Conservation (phyloP, 495 filamentous ascomycete genomes). For the Aspergillus bertholletiae region DNA sequence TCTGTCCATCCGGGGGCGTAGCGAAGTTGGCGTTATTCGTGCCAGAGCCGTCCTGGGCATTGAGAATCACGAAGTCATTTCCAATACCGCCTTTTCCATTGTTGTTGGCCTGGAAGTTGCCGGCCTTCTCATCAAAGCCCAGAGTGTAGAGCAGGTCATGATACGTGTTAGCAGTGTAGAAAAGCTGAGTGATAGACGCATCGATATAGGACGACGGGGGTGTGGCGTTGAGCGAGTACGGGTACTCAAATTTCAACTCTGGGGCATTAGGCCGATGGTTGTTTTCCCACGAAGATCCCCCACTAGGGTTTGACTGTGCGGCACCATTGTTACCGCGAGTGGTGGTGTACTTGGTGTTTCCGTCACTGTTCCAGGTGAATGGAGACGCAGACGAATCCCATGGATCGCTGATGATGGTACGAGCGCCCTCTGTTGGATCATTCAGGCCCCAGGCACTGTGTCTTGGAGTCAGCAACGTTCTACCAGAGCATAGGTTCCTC, state of each 20-base stretch:
- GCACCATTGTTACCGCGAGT: slow-evolving; percentile 10
- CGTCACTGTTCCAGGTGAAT: slow-evolving; percentile 13
- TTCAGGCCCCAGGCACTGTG: slow-evolving; percentile 8
- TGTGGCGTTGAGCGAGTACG: slow-evolving; percentile 1
- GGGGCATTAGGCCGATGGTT: slow-evolving; percentile 4
- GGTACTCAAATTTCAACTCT: slow-evolving; percentile 4
- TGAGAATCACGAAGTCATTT: slow-evolving; percentile 50
- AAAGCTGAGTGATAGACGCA: slow-evolving; percentile 39
- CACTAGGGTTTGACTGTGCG: slow-evolving; percentile 8
- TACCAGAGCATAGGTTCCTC: neutral
- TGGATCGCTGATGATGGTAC: slow-evolving; percentile 4
- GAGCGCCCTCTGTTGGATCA: slow-evolving; percentile 9
- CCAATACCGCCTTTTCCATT: slow-evolving; percentile 41
- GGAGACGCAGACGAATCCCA: slow-evolving; percentile 3
- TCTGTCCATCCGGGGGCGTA: slow-evolving; percentile 46
- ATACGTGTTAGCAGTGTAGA: slow-evolving; percentile 51
- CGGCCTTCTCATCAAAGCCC: slow-evolving; percentile 51
- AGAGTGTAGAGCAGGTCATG: slow-evolving; percentile 52
- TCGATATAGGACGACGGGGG: slow-evolving; percentile 8
- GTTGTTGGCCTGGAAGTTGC: slow-evolving; percentile 54
- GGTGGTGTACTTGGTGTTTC: slow-evolving; percentile 1
- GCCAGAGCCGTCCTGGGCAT: slow-evolving; percentile 50
- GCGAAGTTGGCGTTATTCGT: slow-evolving; percentile 50
- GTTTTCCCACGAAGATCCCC: neutral
- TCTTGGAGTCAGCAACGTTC: neutral